Conservation (phyloP, 345 rosid genomes). For the Syzygium aqueum region DNA sequence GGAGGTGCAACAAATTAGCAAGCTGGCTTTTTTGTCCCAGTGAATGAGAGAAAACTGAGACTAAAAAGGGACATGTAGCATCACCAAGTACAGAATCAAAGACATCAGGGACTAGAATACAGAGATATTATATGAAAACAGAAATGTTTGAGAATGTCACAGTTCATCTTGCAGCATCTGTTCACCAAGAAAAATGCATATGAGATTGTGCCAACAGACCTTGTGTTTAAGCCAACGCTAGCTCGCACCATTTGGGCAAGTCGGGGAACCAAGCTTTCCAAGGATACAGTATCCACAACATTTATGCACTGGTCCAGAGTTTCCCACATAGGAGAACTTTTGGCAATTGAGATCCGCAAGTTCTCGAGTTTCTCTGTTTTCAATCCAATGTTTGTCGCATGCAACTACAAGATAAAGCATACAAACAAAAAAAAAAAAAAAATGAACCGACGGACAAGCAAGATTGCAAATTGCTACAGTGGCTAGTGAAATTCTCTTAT, state of each 20-base stretch:
- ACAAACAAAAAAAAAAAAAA: background rate
- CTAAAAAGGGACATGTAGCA: background rate
- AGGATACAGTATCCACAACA: slow-evolving; percentile 58
- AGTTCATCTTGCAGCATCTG: background rate
- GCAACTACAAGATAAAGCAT: slow-evolving; percentile 52
- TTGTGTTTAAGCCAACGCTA: slow-evolving; percentile 93
- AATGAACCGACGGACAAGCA: background rate
- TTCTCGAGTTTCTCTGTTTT: slow-evolving; percentile 89
- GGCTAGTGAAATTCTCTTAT: slow-evolving; percentile 4
- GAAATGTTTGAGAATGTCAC: background rate
- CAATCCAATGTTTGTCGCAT: slow-evolving; percentile 91
- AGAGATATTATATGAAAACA: background rate
- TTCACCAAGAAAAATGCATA: background rate
- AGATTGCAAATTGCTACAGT: slow-evolving; percentile 1
- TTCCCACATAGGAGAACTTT: slow-evolving; percentile 99
- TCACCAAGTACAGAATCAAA: background rate
- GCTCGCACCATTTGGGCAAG: slow-evolving; percentile 82
- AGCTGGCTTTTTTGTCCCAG: background rate
- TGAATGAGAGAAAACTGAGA: background rate
- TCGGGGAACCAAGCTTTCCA: slow-evolving; percentile 73
- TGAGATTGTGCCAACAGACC: slow-evolving; percentile 35
- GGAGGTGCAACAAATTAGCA: background rate
- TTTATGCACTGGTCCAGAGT: slow-evolving; percentile 91
- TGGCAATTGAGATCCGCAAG: slow-evolving; percentile 86
- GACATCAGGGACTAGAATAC: background rate